Conservation (phyloP, 1,284 basidiomycete species). For the Trametes hirsuta region DNA sequence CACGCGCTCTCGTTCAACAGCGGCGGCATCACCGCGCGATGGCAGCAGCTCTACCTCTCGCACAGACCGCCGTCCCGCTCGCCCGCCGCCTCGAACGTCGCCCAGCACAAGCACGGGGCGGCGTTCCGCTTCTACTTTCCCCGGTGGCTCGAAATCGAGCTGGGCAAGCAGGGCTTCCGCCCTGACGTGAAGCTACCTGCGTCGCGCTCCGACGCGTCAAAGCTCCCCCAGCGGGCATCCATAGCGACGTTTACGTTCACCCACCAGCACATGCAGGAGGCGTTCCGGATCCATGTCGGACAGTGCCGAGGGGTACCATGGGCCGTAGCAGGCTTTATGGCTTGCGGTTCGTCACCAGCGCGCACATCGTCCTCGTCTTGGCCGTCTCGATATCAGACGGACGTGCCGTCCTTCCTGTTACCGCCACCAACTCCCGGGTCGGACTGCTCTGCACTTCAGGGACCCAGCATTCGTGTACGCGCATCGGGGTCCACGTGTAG, state of each 20-base stretch:
- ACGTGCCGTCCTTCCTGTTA: too few species aligned
- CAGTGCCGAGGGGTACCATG: slow-evolving; percentile 9
- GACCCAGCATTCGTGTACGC: background rate
- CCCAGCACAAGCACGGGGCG: background rate
- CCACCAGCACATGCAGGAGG: slow-evolving; percentile 4
- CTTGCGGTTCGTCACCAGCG: background rate
- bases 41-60: slow-evolving; percentile 21
- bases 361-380: background rate
- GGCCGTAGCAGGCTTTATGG: slow-evolving; percentile 11
- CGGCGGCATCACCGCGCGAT: slow-evolving; percentile 14
- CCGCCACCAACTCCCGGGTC: background rate
- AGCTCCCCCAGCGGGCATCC: background rate
- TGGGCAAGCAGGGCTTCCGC: slow-evolving; percentile 17
- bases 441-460: background rate
- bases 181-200: slow-evolving; percentile 5
- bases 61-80: slow-evolving; percentile 20
- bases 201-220: background rate
- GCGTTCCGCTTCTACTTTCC: slow-evolving; percentile 19
- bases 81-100: background rate
- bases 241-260: slow-evolving; percentile 11
- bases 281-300: slow-evolving; percentile 16
- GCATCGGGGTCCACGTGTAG: background rate
- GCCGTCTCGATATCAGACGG: background rate
- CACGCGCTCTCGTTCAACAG: slow-evolving; percentile 15
- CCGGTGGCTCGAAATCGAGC: slow-evolving; percentile 19